These are phyloP conservation scores for Musa troglodytarum DNA, from an alignment of 176 grass and related monocot genomes.

Conservation along the genomic window DNA sequence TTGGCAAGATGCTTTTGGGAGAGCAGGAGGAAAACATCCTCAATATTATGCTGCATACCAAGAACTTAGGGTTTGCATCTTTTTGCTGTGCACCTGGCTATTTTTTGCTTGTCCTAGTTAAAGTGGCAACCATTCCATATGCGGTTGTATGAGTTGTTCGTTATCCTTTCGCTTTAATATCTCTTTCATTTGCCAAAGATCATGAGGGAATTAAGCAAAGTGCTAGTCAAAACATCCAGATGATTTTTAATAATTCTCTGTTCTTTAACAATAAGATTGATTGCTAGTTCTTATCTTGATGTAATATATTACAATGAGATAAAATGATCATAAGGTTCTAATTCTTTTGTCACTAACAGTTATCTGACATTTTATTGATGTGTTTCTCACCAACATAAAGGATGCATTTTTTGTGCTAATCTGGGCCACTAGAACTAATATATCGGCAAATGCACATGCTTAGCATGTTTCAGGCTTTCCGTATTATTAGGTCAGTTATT, in stretches of 20 bases:
- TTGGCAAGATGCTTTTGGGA: slow-evolving; percentile 99
- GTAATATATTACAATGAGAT: too few species aligned
- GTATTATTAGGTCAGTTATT: background rate
- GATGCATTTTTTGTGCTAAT: background rate
- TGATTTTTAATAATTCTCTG: background rate
- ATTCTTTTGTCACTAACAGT: background rate
- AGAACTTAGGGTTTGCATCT: slow-evolving; percentile 71
- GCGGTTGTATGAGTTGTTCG: background rate
- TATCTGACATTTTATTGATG: background rate
- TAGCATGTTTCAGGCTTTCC: background rate
- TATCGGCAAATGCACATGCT: too few species aligned
- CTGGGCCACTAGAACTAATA: background rate
- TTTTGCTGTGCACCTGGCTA: background rate
- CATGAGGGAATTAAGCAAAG: too few species aligned
- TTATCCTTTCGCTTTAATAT: background rate
- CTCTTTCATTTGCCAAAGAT: too few species aligned
- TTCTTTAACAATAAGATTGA: too few species aligned
- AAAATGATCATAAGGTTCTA: too few species aligned
- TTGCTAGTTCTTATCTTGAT: too few species aligned
- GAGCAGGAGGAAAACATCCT: slow-evolving; percentile 67
- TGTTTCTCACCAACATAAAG: background rate
- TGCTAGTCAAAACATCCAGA: background rate
- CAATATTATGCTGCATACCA: slow-evolving; percentile 84
- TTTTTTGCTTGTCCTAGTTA: background rate
- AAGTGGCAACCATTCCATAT: background rate